These are phyloP conservation scores for Pontederia paniculata DNA, from an alignment of 176 grass and related monocot species.

Conservation along the genomic window DNA sequence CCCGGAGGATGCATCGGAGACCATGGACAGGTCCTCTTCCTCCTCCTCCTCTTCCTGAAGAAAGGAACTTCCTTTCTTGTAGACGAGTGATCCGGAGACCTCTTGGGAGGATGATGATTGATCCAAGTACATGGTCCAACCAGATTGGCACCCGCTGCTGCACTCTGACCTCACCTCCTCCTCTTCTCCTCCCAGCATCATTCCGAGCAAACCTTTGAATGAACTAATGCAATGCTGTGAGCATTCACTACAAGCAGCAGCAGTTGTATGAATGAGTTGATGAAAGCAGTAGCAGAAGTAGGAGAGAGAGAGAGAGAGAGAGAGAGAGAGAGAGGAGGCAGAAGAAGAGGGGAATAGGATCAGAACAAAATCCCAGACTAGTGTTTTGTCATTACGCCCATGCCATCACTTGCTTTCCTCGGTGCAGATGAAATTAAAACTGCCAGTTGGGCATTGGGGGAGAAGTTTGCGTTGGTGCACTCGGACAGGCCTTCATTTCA, in stretches of 20 bases:
- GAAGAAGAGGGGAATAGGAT: neutral
- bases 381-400: neutral
- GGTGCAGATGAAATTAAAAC: conserved; percentile 18
- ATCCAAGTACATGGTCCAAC: conserved; percentile 94
- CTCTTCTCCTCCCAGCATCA: conserved; percentile 32
- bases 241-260: too few species aligned
- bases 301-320: neutral
- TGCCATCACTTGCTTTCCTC: conserved; percentile 2
- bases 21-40: conserved; percentile 85
- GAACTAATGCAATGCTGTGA: too few species aligned
- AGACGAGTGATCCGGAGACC: neutral
- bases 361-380: conserved; percentile 4
- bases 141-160: conserved; percentile 96
- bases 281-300: neutral
- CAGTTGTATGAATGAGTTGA: too few species aligned
- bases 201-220: neutral
- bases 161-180: conserved; percentile 50
- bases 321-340: neutral
- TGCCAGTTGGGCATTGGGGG: conserved; percentile 17
- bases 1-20: conserved; percentile 91
- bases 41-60: conserved; percentile 18
- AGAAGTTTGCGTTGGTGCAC: neutral
- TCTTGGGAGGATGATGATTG: conserved; percentile 23
- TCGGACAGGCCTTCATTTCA: neutral
- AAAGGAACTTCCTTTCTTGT: conserved; percentile 1